A percentile compares a stretch with the other conserved stretches of the same genome.
Conservation (phyloP, 331 rosid genomes). For the Malus hybrid region DNA sequence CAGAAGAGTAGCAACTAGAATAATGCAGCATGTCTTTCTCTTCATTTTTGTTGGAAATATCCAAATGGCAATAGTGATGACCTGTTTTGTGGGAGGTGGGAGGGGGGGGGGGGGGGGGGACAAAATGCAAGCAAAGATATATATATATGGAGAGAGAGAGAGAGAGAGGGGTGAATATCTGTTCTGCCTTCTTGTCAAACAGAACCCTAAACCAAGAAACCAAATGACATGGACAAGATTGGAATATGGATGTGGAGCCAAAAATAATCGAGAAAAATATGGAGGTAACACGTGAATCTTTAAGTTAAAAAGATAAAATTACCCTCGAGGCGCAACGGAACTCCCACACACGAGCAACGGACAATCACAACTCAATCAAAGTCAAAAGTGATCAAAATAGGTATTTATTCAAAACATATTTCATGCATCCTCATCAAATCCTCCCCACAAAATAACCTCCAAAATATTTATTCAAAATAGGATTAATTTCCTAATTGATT, state of each 20-base stretch:
- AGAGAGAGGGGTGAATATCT: neutral
- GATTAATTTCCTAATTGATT: no score
- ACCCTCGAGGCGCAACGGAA: no score
- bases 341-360: no score
- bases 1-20: slow-evolving; percentile 8
- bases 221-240: neutral
- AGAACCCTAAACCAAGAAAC: neutral
- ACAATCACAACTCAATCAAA: no score
- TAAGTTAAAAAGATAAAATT: no score
- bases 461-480: no score
- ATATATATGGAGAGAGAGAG: neutral
- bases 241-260: neutral
- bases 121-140: neutral
- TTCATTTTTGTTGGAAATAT: slow-evolving; percentile 6
- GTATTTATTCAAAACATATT: no score
- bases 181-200: slow-evolving; percentile 4
- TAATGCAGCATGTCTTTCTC: neutral
- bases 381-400: no score
- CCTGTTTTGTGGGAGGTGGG: neutral
- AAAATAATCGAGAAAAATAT: no score
- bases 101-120: neutral
- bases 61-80: neutral
- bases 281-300: no score
- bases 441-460: no score
- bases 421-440: no score